Percentiles rank a stretch among this genome's conserved stretches.
Conservation (phyloP, 1,284 basidiomycete genomes). For the Naganishia cerealis region DNA sequence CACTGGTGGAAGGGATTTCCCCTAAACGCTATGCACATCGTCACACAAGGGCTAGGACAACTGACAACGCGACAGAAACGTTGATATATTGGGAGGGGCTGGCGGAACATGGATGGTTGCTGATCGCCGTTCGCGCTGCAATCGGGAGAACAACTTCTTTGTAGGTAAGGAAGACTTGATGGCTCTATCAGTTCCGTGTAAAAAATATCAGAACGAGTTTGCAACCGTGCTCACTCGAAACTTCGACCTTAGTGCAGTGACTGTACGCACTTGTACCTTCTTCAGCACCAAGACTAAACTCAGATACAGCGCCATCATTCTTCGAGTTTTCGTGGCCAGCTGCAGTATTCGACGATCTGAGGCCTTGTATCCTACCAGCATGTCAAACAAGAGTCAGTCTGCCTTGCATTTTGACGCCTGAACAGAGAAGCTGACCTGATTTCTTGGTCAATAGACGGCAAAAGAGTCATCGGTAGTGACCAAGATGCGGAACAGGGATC, state of each 20-base stretch:
- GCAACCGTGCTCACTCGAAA: too few species aligned
- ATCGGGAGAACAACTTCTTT: slow-evolving; percentile 2
- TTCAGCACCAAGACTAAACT: neutral
- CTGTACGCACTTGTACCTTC: neutral
- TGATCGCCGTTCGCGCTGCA: slow-evolving; percentile 25
- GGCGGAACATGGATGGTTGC: neutral
- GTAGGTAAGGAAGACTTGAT: neutral
- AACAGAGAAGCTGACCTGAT: neutral
- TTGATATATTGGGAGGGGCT: neutral
- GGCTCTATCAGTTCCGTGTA: neutral
- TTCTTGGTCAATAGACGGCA: neutral
- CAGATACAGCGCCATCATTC: neutral
- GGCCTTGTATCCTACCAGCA: neutral
- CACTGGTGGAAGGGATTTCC: too few species aligned
- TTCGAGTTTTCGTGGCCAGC: neutral
- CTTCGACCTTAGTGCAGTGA: neutral
- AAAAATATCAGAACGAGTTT: too few species aligned
- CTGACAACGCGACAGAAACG: neutral
- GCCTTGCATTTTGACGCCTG: neutral
- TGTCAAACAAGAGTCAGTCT: slow-evolving; percentile 25
- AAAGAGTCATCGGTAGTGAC: neutral
- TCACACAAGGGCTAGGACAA: neutral
- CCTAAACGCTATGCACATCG: neutral
- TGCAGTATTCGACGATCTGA: neutral
- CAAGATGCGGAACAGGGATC: slow-evolving; percentile 5